A percentile compares a stretch with the other conserved stretches of the same genome.
phyloP scores from a whole-genome alignment of 805 yeast species.

The Hemisphaericaspora nanyangensis region DNA sequence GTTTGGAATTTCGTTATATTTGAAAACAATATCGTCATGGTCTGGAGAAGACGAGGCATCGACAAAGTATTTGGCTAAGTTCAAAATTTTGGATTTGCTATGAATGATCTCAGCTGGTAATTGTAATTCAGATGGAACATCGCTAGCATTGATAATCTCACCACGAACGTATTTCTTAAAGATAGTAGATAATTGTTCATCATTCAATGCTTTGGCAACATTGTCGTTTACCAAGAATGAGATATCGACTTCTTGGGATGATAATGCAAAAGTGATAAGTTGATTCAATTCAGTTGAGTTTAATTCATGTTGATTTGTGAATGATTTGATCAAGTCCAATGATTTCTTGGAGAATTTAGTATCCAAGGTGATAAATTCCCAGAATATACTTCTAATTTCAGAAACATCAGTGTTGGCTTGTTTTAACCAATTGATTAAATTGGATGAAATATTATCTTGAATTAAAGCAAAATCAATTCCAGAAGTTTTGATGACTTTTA shows the following conservation, averaged over 20 bases:
- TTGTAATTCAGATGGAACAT: conserved; percentile 10
- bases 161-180: conserved; percentile 36
- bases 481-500: conserved; percentile 26
- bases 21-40: conserved; percentile 24
- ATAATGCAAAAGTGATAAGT: conserved; percentile 34
- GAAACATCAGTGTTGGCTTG: conserved; percentile 27
- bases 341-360: conserved; percentile 22
- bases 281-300: conserved; percentile 21
- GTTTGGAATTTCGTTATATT: conserved; percentile 34
- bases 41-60: conserved; percentile 12
- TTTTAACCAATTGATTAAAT: conserved; percentile 34
- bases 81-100: conserved; percentile 37
- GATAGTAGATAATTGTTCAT: conserved; percentile 21
- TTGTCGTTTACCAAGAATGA: conserved; percentile 40
- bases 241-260: conserved; percentile 34
- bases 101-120: conserved; percentile 21
- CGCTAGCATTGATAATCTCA: conserved; percentile 19
- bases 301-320: conserved; percentile 23
- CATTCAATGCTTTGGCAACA: conserved; percentile 30
- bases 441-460: conserved; percentile 31
- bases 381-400: conserved; percentile 28
- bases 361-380: conserved; percentile 38
- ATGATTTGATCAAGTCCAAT: conserved; percentile 32
- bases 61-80: conserved; percentile 37
- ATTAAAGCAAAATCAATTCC: conserved; percentile 30